Conservation (phyloP, 345 rosid genomes). For the Eucalyptus victrix region DNA sequence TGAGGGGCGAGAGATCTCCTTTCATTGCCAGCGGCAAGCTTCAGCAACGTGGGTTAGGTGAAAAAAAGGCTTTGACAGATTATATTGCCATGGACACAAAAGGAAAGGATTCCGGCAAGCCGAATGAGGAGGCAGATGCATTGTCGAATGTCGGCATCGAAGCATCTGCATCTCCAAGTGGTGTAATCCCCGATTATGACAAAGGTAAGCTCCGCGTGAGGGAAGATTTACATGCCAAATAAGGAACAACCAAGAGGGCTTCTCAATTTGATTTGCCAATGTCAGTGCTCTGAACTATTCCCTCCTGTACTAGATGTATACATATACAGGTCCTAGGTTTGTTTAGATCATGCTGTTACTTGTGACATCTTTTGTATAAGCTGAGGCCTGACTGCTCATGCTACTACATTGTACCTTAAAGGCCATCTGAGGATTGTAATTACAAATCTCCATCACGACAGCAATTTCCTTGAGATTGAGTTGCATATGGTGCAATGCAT, state of each 20-base stretch:
- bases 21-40: slow-evolving; percentile 29
- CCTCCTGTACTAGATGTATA: neutral
- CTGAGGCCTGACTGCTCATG: neutral
- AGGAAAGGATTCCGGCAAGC: slow-evolving; percentile 16
- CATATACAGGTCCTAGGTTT: neutral
- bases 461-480: neutral
- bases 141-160: neutral
- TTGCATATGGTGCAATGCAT: neutral
- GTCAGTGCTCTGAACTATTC: neutral
- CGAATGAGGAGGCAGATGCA: slow-evolving; percentile 4
- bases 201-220: neutral
- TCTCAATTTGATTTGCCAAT: neutral
- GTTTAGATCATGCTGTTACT: neutral
- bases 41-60: slow-evolving; percentile 41
- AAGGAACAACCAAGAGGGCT: neutral
- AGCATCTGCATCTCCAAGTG: slow-evolving; percentile 12
- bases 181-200: neutral
- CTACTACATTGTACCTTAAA: neutral
- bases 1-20: slow-evolving; percentile 45
- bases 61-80: slow-evolving; percentile 68
- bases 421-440: neutral
- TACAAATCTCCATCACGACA: neutral
- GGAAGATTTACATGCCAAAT: neutral
- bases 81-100: slow-evolving; percentile 42
- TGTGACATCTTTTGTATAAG: neutral